A percentile compares a stretch with the other conserved stretches of the same genome.
Conservation (phyloP, 768 basidiomycete genomes). For the Pseudohyphozyma bogoriensis region DNA sequence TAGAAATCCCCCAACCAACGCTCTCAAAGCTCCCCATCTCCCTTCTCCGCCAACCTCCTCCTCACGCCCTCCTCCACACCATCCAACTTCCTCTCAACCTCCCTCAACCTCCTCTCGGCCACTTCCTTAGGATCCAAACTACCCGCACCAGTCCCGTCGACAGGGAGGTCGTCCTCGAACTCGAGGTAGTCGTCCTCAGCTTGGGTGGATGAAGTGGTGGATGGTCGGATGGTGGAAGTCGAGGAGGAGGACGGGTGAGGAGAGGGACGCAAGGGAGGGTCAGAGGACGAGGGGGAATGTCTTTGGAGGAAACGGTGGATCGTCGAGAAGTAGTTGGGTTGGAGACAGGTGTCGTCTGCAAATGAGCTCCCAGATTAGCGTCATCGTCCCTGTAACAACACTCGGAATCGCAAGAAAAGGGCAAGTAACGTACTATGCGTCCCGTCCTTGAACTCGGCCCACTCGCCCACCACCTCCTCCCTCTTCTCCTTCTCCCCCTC, state of each 20-base stretch:
- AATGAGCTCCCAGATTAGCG: neutral
- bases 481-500: slow-evolving; percentile 35
- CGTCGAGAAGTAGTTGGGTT: slow-evolving; percentile 36
- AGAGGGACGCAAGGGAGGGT: neutral
- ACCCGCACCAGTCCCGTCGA: neutral
- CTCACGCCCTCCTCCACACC: neutral
- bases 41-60: too few relatives aligned
- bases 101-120: neutral
- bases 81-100: neutral
- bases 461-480: slow-evolving; percentile 32
- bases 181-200: neutral
- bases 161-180: neutral
- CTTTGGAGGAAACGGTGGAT: neutral
- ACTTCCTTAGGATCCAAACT: slow-evolving; percentile 10
- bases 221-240: neutral
- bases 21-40: too few relatives aligned
- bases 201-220: neutral
- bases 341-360: slow-evolving; percentile 39
- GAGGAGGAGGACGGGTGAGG: neutral
- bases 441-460: slow-evolving; percentile 39
- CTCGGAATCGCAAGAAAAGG: neutral
- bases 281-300: neutral
- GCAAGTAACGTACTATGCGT: slow-evolving; percentile 20
- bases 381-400: too few relatives aligned
- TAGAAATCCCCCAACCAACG: too few relatives aligned